A percentile compares a stretch with the other conserved stretches of the same genome.
phyloP scores from a whole-genome alignment of 352 stramenopile genomes.

The Phytophthora megakarya region DNA sequence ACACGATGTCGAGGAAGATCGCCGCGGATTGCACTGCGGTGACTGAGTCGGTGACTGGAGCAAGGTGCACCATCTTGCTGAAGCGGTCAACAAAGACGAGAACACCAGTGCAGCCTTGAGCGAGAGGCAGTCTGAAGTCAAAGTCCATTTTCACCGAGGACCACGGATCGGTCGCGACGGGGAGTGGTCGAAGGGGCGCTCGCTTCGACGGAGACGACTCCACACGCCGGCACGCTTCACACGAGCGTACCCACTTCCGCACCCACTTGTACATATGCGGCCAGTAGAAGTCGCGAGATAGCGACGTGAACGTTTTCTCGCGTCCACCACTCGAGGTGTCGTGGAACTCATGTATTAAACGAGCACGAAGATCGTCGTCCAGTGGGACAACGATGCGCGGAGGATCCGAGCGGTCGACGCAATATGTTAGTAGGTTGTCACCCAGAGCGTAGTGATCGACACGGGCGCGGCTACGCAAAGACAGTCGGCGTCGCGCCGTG shows the following conservation, averaged over 20 bases:
- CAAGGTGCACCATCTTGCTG: conserved; percentile 42
- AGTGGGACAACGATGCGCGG: conserved; percentile 14
- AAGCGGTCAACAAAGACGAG: conserved; percentile 40
- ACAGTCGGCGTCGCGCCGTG: not conserved
- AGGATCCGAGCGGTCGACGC: conserved; percentile 1
- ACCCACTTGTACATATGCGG: conserved; percentile 41
- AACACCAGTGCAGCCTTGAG: conserved; percentile 5
- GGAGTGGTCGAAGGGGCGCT: conserved; percentile 9
- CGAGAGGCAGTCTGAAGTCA: conserved; percentile 15
- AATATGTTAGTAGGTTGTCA: conserved; percentile 10
- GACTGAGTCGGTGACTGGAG: conserved; percentile 2
- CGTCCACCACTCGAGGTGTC: conserved; percentile 7
- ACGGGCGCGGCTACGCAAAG: no score
- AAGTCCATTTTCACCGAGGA: conserved; percentile 31
- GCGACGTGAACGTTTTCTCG: conserved; percentile 32
- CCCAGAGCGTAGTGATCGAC: conserved; percentile 4
- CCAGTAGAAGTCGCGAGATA: conserved; percentile 31
- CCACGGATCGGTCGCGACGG: conserved; percentile 8
- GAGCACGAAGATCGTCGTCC: no score
- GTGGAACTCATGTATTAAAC: no score
- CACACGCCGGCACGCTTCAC: no score
- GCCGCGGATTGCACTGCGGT: conserved; percentile 16
- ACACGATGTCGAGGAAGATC: conserved; percentile 31
- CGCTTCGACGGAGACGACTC: not conserved
- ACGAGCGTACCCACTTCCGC: conserved; percentile 31